Conservation (phyloP, 179 eudicot species). For the Silene noctiflora region DNA sequence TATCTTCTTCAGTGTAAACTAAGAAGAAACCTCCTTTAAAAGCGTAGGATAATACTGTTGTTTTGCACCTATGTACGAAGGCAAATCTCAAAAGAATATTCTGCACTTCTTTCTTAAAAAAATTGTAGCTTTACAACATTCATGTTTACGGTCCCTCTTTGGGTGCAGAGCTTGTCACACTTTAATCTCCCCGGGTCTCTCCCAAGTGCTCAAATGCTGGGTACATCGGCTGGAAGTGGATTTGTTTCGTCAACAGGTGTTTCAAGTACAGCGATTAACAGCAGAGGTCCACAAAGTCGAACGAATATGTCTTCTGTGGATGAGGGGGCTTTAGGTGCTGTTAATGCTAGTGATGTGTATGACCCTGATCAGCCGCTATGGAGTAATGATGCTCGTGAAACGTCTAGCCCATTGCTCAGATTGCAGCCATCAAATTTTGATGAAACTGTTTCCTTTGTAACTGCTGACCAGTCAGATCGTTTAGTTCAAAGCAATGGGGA, state of each 20-base stretch:
- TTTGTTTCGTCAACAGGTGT: constrained; percentile 48
- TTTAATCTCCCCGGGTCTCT: constrained; percentile 91
- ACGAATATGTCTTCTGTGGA: constrained; percentile 40
- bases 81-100: too few species aligned
- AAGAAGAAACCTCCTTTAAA: not conserved
- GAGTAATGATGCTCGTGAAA: constrained; percentile 51
- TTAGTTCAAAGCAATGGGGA: constrained; percentile 32
- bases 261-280: constrained; percentile 47
- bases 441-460: constrained; percentile 40
- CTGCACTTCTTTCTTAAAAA: not conserved
- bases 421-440: constrained; percentile 45
- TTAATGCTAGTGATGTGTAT: constrained; percentile 58
- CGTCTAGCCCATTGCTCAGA: constrained; percentile 42
- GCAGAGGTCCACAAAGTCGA: constrained; percentile 44
- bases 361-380: constrained; percentile 96
- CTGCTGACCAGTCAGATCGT: constrained; percentile 40
- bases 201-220: constrained; percentile 57
- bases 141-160: constrained; percentile 14
- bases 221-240: constrained; percentile 53
- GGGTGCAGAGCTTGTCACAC: constrained; percentile 86
- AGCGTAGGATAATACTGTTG: not conserved
- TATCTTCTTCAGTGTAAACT: not conserved
- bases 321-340: constrained; percentile 46
- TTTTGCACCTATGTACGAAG: not conserved
- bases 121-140: constrained; percentile 1